Conservation (phyloP, 2,329 filamentous ascomycete species). For the Penicillium palitans region DNA sequence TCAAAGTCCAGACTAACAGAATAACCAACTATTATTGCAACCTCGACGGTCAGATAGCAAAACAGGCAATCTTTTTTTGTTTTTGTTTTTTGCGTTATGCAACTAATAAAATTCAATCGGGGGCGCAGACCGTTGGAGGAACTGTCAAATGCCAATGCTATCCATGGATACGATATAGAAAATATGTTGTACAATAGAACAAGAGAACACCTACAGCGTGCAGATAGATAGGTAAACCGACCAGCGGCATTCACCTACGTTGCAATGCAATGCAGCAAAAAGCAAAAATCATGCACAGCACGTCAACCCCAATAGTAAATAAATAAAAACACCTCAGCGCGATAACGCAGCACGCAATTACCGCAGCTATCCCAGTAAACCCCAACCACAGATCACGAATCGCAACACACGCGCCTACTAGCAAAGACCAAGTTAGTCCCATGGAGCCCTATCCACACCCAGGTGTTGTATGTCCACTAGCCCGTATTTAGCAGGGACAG, state of each 20-base stretch:
- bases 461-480: background rate
- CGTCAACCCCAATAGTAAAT: background rate
- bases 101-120: conserved; percentile 4
- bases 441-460: background rate
- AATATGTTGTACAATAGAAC: background rate
- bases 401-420: background rate
- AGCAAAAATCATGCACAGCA: background rate
- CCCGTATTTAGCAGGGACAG: background rate
- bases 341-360: background rate
- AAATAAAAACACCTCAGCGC: background rate
- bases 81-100: background rate
- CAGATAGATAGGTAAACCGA: background rate
- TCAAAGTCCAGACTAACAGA: background rate
- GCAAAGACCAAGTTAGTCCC: background rate
- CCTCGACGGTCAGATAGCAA: background rate
- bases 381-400: background rate
- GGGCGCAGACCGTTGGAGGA: conserved; percentile 3
- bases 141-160: background rate
- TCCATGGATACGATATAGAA: background rate
- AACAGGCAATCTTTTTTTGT: background rate
- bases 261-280: background rate
- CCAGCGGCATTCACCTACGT: background rate
- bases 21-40: background rate
- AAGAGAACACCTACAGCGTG: background rate
- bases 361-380: background rate